phyloP scores from a whole-genome alignment of 208 protist species.

The Crithidia acanthocephali region DNA sequence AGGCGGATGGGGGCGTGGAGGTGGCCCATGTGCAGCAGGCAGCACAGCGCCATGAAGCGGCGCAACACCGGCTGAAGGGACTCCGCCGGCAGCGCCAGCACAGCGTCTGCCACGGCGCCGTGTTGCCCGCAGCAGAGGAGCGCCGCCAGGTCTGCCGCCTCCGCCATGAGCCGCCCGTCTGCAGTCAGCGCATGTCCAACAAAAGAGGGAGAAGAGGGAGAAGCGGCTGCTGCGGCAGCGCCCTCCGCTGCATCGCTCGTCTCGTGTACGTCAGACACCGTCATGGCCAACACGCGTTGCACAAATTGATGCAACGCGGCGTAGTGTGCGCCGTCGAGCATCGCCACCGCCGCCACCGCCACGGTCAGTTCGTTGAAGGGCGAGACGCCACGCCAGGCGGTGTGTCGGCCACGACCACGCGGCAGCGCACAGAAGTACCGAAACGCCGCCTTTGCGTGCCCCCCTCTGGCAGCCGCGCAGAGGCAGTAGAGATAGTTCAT shows the following conservation, averaged over 20 bases:
- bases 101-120: neutral
- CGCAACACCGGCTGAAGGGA: slow-evolving; percentile 28
- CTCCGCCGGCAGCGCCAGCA: slow-evolving; percentile 1
- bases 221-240: too few species aligned
- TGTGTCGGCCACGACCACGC: slow-evolving; percentile 20
- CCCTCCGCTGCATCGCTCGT: too few species aligned
- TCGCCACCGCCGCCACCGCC: slow-evolving; percentile 59
- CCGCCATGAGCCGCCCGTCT: slow-evolving; percentile 18
- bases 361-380: slow-evolving; percentile 74
- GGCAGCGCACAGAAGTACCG: slow-evolving; percentile 29
- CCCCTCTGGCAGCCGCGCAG: slow-evolving; percentile 60
- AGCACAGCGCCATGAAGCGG: slow-evolving; percentile 42
- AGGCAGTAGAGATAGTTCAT: slow-evolving; percentile 84
- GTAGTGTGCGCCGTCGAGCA: slow-evolving; percentile 64
- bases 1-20: slow-evolving; percentile 68
- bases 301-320: slow-evolving; percentile 38
- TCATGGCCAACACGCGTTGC: slow-evolving; percentile 20
- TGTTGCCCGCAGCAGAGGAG: neutral
- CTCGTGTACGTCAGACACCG: too few species aligned
- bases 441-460: slow-evolving; percentile 34
- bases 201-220: neutral
- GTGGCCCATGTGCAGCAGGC: slow-evolving; percentile 57
- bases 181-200: slow-evolving; percentile 10
- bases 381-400: slow-evolving; percentile 17
- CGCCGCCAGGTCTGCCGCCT: slow-evolving; percentile 23